These are phyloP conservation scores for Myxozyma mucilagina DNA, from an alignment of 805 yeast genomes.

Conservation along the genomic window DNA sequence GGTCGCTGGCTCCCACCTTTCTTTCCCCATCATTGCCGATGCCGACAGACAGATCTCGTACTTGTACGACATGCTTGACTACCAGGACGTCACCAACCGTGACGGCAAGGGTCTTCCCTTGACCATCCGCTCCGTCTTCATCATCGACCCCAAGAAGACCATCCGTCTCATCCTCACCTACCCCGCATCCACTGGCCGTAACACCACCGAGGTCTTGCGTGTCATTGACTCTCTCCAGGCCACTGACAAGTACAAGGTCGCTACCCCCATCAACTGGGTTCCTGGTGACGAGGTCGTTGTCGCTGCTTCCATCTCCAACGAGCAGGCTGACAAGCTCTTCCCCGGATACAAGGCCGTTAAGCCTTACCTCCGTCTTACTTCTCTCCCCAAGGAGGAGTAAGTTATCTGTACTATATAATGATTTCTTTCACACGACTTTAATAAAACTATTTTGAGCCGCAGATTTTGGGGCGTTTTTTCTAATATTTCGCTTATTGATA, in stretches of 20 bases:
- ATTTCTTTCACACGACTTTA: neutral
- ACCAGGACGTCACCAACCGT: slow-evolving; percentile 75
- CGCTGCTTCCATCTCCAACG: slow-evolving; percentile 84
- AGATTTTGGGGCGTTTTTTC: neutral
- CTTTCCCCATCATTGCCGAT: slow-evolving; percentile 91
- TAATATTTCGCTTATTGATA: too few species aligned
- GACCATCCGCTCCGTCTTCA: slow-evolving; percentile 89
- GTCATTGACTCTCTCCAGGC: slow-evolving; percentile 81
- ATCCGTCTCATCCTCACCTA: slow-evolving; percentile 82
- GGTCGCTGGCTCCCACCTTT: slow-evolving; percentile 70
- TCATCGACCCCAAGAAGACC: slow-evolving; percentile 88
- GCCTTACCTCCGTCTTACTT: slow-evolving; percentile 84
- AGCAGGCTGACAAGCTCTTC: slow-evolving; percentile 79
- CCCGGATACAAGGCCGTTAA: slow-evolving; percentile 86
- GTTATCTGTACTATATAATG: too few species aligned
- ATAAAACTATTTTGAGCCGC: neutral
- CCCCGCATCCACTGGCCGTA: slow-evolving; percentile 94
- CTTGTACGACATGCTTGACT: slow-evolving; percentile 84
- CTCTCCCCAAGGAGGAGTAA: slow-evolving; percentile 28
- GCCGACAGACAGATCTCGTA: slow-evolving; percentile 79
- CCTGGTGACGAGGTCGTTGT: slow-evolving; percentile 88
- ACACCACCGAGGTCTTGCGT: slow-evolving; percentile 88
- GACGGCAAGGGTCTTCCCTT: slow-evolving; percentile 66
- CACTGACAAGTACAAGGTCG: slow-evolving; percentile 77
- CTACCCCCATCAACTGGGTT: slow-evolving; percentile 73